These are phyloP conservation scores for Wickerhamomyces chambardii DNA, from an alignment of 805 yeast species.

Conservation along the genomic window DNA sequence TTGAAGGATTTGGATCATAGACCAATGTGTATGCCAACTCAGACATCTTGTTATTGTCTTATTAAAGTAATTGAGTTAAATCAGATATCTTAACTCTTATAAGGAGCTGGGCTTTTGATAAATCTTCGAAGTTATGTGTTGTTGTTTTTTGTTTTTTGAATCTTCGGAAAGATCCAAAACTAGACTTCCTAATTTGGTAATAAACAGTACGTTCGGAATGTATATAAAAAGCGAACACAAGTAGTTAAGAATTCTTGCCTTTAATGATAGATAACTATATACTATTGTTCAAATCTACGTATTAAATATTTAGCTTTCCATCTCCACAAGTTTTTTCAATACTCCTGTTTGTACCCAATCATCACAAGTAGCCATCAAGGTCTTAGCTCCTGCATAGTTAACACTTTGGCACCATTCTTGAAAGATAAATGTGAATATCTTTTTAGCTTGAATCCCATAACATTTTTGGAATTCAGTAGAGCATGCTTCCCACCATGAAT, in stretches of 20 bases:
- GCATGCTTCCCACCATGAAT: constrained; percentile 91
- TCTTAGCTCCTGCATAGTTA: constrained; percentile 68
- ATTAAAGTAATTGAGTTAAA: too few relatives aligned
- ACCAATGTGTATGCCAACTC: constrained; percentile 67
- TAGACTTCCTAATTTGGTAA: too few relatives aligned
- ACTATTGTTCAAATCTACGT: too few relatives aligned
- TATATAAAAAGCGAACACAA: too few relatives aligned
- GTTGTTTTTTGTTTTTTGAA: too few relatives aligned
- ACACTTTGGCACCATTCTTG: constrained; percentile 44
- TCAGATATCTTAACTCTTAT: too few relatives aligned
- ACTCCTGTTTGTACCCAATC: constrained; percentile 51
- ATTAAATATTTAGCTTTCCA: constrained; percentile 9
- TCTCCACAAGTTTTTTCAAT: constrained; percentile 28
- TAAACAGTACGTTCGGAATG: too few relatives aligned
- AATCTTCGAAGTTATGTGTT: too few relatives aligned
- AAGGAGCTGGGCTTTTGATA: too few relatives aligned
- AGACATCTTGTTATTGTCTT: constrained; percentile 8
- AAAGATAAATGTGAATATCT: constrained; percentile 41
- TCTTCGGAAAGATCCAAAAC: too few relatives aligned
- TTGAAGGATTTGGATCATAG: constrained; percentile 63
- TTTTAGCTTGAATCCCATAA: constrained; percentile 65
- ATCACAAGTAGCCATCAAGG: constrained; percentile 70
- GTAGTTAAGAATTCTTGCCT: too few relatives aligned
- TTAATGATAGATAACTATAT: too few relatives aligned
- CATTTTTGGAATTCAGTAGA: constrained; percentile 43